Base-by-base conservation (phyloP, 2,329 filamentous ascomycete genomes). In the Paecilomyces fulvus region DNA sequence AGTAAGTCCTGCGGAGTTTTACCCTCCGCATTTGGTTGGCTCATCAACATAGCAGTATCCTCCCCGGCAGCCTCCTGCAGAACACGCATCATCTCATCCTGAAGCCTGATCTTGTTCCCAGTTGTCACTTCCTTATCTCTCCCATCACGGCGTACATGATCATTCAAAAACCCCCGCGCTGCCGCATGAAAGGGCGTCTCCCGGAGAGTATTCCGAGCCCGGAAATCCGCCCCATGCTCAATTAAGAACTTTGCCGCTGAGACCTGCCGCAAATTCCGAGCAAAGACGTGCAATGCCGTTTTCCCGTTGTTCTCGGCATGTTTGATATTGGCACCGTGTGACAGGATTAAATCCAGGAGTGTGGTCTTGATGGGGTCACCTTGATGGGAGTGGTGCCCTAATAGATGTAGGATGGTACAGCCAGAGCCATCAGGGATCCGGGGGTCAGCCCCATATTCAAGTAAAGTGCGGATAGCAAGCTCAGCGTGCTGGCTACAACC, bases 151-250 rank as follows among this genome's bases (percentile, higher is more conserved):
- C 17, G 37, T n/a, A 31, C 55, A 43, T 46, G 33, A 17, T 50
- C 28, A 30, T 49, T 28, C 48, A 56, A 11, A 51, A 51, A 51
- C 31, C 59, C 57, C 3, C 56, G 54, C 55, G 61, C 58, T 30
- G 57, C 63, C 56, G 58, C 56, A 59, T 67, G 65, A 21, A 66
- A 53, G 2, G 58, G 60, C 49, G 61, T 64, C 23, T 67, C 60
- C 20, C 61, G 61, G 17, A 58, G 43, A 23, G 53, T 51, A 56
- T 63, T 60, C 49, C 30, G 54, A n/a, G 56, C 52, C 11, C 49
- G 33, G 51, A 67, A 31, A 61, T 63, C 57, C 37, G 63, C 60
- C 2, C 61, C 60, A 14, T 43, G 49, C 33, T 43, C 53, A 53
- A 66, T 51, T 3, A 65, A 56, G 57, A 58, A 55, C 37, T 57